Conservation (phyloP, 2,329 filamentous ascomycete species). For the Penicillium sp. region DNA sequence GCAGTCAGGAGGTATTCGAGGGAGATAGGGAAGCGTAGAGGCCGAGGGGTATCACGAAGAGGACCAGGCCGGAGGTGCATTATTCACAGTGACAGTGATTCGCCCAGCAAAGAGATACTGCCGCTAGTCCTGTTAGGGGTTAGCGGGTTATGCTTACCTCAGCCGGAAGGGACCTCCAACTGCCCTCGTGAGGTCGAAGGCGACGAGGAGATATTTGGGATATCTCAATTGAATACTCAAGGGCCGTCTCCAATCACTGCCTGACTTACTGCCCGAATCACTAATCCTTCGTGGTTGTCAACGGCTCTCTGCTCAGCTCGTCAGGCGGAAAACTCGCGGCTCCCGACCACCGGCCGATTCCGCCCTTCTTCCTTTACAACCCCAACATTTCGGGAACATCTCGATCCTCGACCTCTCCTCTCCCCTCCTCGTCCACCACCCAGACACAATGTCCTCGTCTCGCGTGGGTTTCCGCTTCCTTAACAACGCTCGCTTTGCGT, state of each 20-base stretch:
- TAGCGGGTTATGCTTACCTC: conserved; percentile 32
- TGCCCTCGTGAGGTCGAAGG: conserved; percentile 1
- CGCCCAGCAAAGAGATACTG: conserved; percentile 19
- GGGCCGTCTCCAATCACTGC: no score
- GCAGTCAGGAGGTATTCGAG: conserved; percentile 2
- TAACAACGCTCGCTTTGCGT: conserved; percentile 53
- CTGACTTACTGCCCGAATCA: not conserved
- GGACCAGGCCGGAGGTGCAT: conserved; percentile 14
- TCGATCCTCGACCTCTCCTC: conserved; percentile 7
- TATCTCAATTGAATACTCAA: not conserved
- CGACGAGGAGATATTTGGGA: not conserved
- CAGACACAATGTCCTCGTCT: conserved; percentile 47
- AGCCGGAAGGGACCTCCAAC: conserved; percentile 24
- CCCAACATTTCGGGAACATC: conserved; percentile 11
- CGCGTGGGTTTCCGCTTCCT: conserved; percentile 61
- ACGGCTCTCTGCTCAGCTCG: not conserved
- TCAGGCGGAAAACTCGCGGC: conserved; percentile 24
- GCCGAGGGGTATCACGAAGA: conserved; percentile 11
- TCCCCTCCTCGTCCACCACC: conserved; percentile 27
- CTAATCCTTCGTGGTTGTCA: conserved; percentile 12
- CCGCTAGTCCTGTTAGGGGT: conserved; percentile 19
- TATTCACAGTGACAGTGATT: conserved; percentile 29
- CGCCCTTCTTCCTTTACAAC: conserved; percentile 23
- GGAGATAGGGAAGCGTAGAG: conserved; percentile 1
- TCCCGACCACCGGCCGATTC: conserved; percentile 25